Base-by-base conservation (phyloP, 306 rosid species). In the Quercus gilva region DNA sequence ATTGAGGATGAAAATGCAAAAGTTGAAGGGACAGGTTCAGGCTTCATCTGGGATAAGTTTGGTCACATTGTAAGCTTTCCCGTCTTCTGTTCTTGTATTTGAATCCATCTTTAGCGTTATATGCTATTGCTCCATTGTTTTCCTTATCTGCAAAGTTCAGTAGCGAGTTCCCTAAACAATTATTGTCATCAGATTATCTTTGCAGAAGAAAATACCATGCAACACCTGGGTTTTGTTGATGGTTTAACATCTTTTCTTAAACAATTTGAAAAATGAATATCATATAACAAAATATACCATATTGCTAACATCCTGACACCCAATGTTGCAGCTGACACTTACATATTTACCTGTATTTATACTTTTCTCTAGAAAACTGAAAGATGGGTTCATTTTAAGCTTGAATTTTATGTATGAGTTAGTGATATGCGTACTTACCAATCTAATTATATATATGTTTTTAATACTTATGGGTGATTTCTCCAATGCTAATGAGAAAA, bases 11-110 rank as follows among this genome's bases (percentile, higher is more conserved):
- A 78, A 71, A 84, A 80, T 83, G 85, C 86, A 26, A 91, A 87
- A 89, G 87, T 94, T 43, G 94, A 94, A 92, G 99, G 99, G 77
- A 91, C 95, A 67, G 99, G 97, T 80, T 94, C 97, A 0, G 99
- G 99, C 81, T 94, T 94, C 86, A 79, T 94, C 53, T 94, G 99
- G 99, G 99, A 94, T 83, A 87, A 87, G 83, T 92, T 88, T 90
- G 97, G 97, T 72, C 97, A 94, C 86, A 89, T 94, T 70, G 99
- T 94, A 90, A 84, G 97, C 43, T 13, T 18, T 85, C 20, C 58
- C 33, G 4, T 67, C 26, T 67, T 7, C 49, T 65, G 23, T 31
- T 61, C 41, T 26, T 8, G 41, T 65, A 3, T 29, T 28, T 65
- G 71, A 65, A 65, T 65, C 71, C 51, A 18, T 65, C 23, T 65